Evolutionary conservation across 1,284 basidiomycete species (phyloP), one percentile per base, ranked within the genome.

Genomic region (Exobasidium rhododendri): DNA sequence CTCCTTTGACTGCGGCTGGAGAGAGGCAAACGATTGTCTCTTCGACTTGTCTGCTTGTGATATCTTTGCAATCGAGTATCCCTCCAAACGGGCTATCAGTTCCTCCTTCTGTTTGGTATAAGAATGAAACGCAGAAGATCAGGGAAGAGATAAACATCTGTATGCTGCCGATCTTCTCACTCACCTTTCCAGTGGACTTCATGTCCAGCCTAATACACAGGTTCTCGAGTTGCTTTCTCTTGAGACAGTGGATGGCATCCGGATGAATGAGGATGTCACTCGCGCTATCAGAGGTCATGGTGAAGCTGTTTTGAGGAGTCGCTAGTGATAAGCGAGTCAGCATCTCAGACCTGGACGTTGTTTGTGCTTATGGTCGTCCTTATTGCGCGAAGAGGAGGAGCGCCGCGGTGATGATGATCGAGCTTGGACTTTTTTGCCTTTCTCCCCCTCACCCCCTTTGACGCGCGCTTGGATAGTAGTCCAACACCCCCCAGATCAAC

Each of bases 151-250:
- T 26, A 40, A 2, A 2, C 14, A 24, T 52, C 14, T 26, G 14
- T 14, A 3, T 14, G 45, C 35, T 40, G 17, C 17, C 35, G 24
- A 50, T 50, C 20, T 24, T 6, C 24, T 45, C 24, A 50, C 47
- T 51, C 52, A 54, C 49, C 50, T 60, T 72, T 49, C 70, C 70
- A 22, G 57, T 53, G 1, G 69, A 68, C 45, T 70, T 72, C 61
- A 72, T 64, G 20, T 62, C 70, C 54, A 72, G 64, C 4, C 70
- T 60, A 1, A 63, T 32, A 59, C 70, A 72, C 7, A 72, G 68
- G 56, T 62, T 70, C 61, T 65, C 64, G 59, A 72, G 65, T 63
- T 72, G 70, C 32, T 69, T 67, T 54, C 70, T 61, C 46, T 72
- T 72, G 56, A 72, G 68, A 55, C 69, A 69, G 57, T 68, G 70